Conservation (phyloP, 2,329 filamentous ascomycete species). For the Phialophora macrospora region DNA sequence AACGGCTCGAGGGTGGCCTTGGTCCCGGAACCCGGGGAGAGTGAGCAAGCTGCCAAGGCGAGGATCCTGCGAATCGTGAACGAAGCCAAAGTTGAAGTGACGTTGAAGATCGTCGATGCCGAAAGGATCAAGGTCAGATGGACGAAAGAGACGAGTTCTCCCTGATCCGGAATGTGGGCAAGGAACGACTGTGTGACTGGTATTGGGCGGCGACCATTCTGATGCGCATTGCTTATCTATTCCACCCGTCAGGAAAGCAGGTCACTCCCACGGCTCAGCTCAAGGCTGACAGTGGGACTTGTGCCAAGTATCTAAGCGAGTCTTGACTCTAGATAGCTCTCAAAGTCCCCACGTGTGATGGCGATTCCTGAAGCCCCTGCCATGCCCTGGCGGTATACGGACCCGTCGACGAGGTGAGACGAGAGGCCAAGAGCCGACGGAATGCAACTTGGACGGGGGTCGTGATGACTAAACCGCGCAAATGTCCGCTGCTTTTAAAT, state of each 20-base stretch:
- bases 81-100: conserved; percentile 27
- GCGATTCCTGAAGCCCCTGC: neutral
- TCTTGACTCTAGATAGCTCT: neutral
- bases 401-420: neutral
- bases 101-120: conserved; percentile 27
- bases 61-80: conserved; percentile 22
- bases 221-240: neutral
- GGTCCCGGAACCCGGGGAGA: conserved; percentile 26
- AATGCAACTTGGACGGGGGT: neutral
- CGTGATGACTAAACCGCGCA: neutral
- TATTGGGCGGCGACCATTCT: neutral
- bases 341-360: neutral
- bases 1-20: conserved; percentile 28
- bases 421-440: neutral
- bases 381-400: neutral
- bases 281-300: neutral
- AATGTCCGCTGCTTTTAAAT: neutral
- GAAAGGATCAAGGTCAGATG: conserved; percentile 26
- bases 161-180: neutral
- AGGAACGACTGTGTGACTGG: neutral
- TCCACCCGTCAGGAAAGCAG: neutral
- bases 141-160: conserved; percentile 11
- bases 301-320: neutral
- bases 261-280: neutral
- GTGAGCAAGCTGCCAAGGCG: conserved; percentile 14